Evolutionary conservation across 176 grass and related monocot species (phyloP).

Genomic region (Microstegium vimineum): DNA sequence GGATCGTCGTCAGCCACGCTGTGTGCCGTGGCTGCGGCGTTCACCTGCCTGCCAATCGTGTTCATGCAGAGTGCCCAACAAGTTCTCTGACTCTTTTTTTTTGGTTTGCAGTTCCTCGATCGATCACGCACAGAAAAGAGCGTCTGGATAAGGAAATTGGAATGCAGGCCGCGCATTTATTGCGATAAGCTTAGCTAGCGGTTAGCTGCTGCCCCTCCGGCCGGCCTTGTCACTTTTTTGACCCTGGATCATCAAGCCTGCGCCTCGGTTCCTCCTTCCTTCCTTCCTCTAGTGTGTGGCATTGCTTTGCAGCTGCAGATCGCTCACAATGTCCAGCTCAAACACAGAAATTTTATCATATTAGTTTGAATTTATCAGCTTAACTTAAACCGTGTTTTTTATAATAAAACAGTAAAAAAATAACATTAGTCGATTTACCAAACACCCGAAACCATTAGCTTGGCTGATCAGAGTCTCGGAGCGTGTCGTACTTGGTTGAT

Average conservation of each 20-base stretch:
- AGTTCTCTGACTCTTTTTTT: slow-evolving; percentile 35
- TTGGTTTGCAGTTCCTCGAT: background rate
- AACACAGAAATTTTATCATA: too few relatives aligned
- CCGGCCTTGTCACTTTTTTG: slow-evolving; percentile 3
- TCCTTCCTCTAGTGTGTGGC: background rate
- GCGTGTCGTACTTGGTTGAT: background rate
- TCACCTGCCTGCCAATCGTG: background rate
- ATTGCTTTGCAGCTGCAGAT: background rate
- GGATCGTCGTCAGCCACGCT: background rate
- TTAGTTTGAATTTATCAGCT: too few relatives aligned
- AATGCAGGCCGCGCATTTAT: slow-evolving; percentile 30
- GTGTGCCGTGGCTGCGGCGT: background rate
- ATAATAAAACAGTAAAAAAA: too few relatives aligned
- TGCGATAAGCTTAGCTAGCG: background rate
- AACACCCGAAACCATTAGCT: too few relatives aligned
- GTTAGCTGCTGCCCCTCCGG: background rate
- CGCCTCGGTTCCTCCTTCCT: background rate
- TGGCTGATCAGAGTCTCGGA: background rate
- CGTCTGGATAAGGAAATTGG: slow-evolving; percentile 15
- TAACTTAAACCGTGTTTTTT: too few relatives aligned
- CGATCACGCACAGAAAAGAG: background rate
- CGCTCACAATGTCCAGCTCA: background rate
- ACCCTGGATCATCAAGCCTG: background rate
- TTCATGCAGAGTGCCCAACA: background rate
- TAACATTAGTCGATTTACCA: too few relatives aligned